Evolutionary conservation across 306 rosid genomes (phyloP).

Genomic region (Castanea crenata): DNA sequence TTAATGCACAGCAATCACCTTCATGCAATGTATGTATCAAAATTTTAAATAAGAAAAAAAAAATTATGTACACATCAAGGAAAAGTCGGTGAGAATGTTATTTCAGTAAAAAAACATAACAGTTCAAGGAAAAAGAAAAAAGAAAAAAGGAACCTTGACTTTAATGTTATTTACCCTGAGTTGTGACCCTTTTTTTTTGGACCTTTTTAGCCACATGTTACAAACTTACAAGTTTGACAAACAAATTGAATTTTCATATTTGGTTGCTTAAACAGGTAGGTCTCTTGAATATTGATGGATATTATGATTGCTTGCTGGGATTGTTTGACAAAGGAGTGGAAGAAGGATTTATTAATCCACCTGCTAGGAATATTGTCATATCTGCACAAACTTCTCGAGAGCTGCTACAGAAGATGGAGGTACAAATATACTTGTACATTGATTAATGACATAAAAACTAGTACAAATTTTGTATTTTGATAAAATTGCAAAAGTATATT

Average conservation of each 20-base stretch:
- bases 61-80: not conserved
- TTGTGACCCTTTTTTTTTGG: not conserved
- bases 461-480: not conserved
- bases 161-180: not conserved
- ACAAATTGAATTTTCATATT: not conserved
- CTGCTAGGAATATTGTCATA: slow-evolving; percentile 22
- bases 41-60: not conserved
- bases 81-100: not conserved
- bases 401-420: slow-evolving; percentile 31
- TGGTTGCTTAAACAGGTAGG: slow-evolving; percentile 23
- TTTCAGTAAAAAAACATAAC: not conserved
- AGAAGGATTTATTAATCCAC: slow-evolving; percentile 27
- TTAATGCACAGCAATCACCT: not conserved
- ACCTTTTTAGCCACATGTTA: not conserved
- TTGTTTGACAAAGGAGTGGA: slow-evolving; percentile 33
- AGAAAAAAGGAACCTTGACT: not conserved
- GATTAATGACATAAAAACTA: not conserved
- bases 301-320: slow-evolving; percentile 29
- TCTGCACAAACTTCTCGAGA: slow-evolving; percentile 17
- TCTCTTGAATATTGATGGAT: slow-evolving; percentile 20
- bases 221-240: not conserved
- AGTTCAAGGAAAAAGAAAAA: not conserved
- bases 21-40: not conserved
- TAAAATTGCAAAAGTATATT: not conserved
- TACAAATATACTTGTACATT: not conserved